Percentiles rank a stretch among this genome's conserved stretches.
Conservation (phyloP, 228 moss, liverwort and hornwort genomes). For the Sphagnum fallax region DNA sequence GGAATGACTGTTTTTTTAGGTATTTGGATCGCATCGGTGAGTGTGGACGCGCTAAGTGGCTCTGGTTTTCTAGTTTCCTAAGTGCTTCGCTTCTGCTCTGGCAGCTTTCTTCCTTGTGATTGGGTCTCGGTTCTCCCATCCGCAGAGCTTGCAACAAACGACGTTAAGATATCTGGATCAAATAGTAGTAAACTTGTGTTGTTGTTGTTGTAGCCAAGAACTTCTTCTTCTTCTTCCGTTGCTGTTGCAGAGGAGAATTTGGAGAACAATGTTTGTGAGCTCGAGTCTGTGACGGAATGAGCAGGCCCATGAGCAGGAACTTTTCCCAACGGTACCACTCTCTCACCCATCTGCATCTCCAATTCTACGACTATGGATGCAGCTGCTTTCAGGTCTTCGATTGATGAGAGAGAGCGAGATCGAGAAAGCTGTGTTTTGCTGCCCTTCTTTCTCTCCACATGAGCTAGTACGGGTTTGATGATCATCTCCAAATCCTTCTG, state of each 20-base stretch:
- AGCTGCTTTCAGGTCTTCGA: slow-evolving; percentile 17
- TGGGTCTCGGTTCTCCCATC: slow-evolving; percentile 26
- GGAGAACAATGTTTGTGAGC: no score
- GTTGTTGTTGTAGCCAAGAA: slow-evolving; percentile 10
- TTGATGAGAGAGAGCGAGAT: slow-evolving; percentile 32
- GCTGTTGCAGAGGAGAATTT: no score
- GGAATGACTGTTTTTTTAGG: no score
- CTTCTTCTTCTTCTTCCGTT: slow-evolving; percentile 7
- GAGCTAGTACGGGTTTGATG: slow-evolving; percentile 4
- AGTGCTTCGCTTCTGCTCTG: no score
- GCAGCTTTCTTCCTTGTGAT: slow-evolving; percentile 10
- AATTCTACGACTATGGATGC: no score
- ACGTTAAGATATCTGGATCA: slow-evolving; percentile 79
- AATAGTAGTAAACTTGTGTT: slow-evolving; percentile 20
- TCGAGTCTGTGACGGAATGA: no score
- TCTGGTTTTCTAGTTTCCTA: no score
- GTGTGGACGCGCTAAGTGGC: no score
- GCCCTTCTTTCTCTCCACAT: slow-evolving; percentile 17
- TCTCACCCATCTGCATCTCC: no score
- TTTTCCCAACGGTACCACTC: no score
- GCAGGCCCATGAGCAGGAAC: no score
- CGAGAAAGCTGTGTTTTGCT: slow-evolving; percentile 14
- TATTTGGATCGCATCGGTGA: no score
- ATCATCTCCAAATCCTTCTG: background rate
- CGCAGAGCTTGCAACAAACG: slow-evolving; percentile 53